Conservation (phyloP, 495 filamentous ascomycete species). For the Entonaema liquescens region DNA sequence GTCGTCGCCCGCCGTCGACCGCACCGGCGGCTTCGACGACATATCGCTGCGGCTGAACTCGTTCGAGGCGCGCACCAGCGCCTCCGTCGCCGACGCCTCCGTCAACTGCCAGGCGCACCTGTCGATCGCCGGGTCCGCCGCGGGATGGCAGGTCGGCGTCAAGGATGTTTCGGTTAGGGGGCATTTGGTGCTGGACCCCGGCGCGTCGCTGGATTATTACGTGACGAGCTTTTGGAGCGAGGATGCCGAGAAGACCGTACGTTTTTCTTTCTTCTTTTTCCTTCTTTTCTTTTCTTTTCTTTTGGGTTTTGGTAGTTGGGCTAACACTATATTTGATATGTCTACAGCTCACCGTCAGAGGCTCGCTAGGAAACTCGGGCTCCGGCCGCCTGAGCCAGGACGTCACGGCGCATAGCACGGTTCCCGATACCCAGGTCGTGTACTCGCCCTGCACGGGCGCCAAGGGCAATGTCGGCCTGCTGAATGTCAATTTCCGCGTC, state of each 20-base stretch:
- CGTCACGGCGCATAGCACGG: slow-evolving; percentile 45
- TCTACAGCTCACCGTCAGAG: slow-evolving; percentile 40
- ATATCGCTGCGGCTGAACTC: slow-evolving; percentile 46
- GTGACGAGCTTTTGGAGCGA: slow-evolving; percentile 54
- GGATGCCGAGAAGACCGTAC: slow-evolving; percentile 49
- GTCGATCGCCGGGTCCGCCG: slow-evolving; percentile 42
- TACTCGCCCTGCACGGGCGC: slow-evolving; percentile 53
- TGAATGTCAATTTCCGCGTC: slow-evolving; percentile 58
- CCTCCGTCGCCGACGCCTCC: slow-evolving; percentile 36
- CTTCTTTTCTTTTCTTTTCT: background rate
- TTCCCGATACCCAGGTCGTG: slow-evolving; percentile 35
- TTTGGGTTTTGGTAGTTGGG: background rate
- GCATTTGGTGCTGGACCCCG: slow-evolving; percentile 48
- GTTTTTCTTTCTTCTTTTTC: slow-evolving; percentile 3
- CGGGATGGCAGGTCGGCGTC: slow-evolving; percentile 57
- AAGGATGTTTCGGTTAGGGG: slow-evolving; percentile 47
- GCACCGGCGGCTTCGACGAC: slow-evolving; percentile 48
- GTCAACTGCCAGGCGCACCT: slow-evolving; percentile 55
- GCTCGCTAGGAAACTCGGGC: slow-evolving; percentile 43
- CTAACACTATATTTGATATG: too few relatives aligned
- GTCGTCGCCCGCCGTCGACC: slow-evolving; percentile 43
- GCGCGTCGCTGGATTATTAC: slow-evolving; percentile 47
- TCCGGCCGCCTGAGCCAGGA: slow-evolving; percentile 39
- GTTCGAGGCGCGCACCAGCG: slow-evolving; percentile 47
- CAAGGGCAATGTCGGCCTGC: slow-evolving; percentile 49